phyloP scores from a whole-genome alignment of 2,329 filamentous ascomycete species.

The Pleomassaria siparia region DNA sequence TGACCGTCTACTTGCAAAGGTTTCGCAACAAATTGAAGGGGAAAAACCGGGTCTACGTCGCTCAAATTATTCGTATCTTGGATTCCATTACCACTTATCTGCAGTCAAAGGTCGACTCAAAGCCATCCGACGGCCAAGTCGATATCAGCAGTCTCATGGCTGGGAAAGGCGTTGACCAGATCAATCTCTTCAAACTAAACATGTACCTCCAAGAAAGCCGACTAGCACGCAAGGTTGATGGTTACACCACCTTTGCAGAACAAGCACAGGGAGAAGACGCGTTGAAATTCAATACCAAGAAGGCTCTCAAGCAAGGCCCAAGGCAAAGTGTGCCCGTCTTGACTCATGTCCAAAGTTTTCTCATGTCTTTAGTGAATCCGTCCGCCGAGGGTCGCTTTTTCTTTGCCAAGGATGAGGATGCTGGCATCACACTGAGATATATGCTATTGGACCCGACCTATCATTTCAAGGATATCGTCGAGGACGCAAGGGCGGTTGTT shows the following conservation, averaged over 20 bases:
- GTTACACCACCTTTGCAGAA: slow-evolving; percentile 70
- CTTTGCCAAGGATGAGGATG: slow-evolving; percentile 50
- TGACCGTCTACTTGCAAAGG: slow-evolving; percentile 79
- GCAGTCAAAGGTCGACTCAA: slow-evolving; percentile 49
- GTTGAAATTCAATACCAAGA: slow-evolving; percentile 11
- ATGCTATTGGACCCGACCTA: slow-evolving; percentile 88
- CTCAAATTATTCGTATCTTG: slow-evolving; percentile 80
- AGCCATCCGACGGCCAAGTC: slow-evolving; percentile 64
- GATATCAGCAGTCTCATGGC: slow-evolving; percentile 72
- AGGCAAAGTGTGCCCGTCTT: slow-evolving; percentile 54
- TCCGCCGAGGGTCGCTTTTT: slow-evolving; percentile 67
- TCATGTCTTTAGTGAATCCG: slow-evolving; percentile 83
- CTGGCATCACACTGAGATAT: slow-evolving; percentile 71
- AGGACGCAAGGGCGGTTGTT: slow-evolving; percentile 81
- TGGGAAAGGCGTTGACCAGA: slow-evolving; percentile 87
- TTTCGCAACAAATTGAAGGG: slow-evolving; percentile 89
- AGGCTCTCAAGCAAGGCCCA: slow-evolving; percentile 10
- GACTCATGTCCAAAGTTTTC: slow-evolving; percentile 67
- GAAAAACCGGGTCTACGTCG: slow-evolving; percentile 87
- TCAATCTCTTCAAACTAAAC: slow-evolving; percentile 88
- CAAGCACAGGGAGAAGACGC: slow-evolving; percentile 48
- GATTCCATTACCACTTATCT: slow-evolving; percentile 76
- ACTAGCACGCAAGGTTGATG: slow-evolving; percentile 90
- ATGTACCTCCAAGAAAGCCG: slow-evolving; percentile 90
- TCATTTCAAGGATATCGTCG: slow-evolving; percentile 85